Base-by-base conservation (phyloP, 2,329 filamentous ascomycete genomes). In the Fusarium setosum region DNA sequence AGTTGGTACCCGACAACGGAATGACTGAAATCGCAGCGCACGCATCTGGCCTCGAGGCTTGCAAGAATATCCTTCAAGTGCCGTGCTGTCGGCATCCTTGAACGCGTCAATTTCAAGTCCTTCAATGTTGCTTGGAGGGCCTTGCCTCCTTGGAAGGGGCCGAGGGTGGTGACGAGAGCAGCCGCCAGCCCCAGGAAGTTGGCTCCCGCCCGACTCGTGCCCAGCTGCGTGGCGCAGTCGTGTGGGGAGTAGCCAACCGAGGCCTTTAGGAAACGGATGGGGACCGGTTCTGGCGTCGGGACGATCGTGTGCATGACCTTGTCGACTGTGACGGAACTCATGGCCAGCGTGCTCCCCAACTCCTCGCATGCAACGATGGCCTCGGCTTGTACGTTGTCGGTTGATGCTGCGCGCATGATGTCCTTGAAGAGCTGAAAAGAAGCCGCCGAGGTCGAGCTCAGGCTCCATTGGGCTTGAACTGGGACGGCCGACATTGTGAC, bases 141-240 rank as follows among this genome's bases (percentile, higher is more conserved):
- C 15, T 48, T 15, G 5, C 41, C 41, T 9, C 41, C 42, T 6
- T 18, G 2, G 42, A n/a, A 48, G 11, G 34, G 20, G 4, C 24
- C 42, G 4, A 48, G 10, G 11, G 34, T 20, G 1, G 42, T 49
- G 15, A 41, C 34, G 17, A 56, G 18, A 3, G 52, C 52, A 15
- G 54, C 29, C 8, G 54, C 54, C 20, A 57, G 45, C 3, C 15
- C 54, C 5, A 50, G 29, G 29, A 57, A 51, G 7, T 35, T 24
- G 10, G 31, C 29, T 13, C 45, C 21, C 15, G 37, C 37, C 18
- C 18, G 6, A 18, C 5, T 38, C 2, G 7, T 38, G 12, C 15
- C 15, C 18, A 57, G 45, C 15, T 57, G 35, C 38, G 24, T 29
- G 7, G 54, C 20, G 21, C 21, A 50, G 29, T 57, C 54, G 11